Evolutionary conservation across 768 basidiomycete species (phyloP).

Genomic region (Collybiopsis luxurians): DNA sequence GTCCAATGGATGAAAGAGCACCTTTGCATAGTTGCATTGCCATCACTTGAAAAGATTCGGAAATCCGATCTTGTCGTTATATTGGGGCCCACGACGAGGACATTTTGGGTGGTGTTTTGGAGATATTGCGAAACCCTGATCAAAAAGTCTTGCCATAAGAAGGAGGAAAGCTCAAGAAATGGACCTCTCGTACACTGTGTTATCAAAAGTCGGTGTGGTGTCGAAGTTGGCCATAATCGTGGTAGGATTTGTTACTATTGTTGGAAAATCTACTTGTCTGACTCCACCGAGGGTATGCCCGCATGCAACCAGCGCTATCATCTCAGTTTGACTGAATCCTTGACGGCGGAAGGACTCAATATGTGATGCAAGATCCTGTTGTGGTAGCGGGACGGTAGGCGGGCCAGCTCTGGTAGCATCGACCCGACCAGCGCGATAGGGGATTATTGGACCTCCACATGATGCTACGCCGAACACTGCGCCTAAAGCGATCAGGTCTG

Average conservation of each 20-base stretch:
- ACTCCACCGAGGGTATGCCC: constrained; percentile 13
- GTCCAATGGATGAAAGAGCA: background rate
- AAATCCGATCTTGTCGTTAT: constrained; percentile 18
- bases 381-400: constrained; percentile 41
- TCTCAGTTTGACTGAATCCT: constrained; percentile 32
- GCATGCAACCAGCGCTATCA: constrained; percentile 13
- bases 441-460: constrained; percentile 47
- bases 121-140: constrained; percentile 11
- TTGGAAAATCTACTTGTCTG: constrained; percentile 11
- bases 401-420: constrained; percentile 37
- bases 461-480: constrained; percentile 33
- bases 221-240: background rate
- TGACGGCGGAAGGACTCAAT: constrained; percentile 37
- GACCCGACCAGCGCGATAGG: constrained; percentile 38
- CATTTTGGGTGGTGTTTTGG: constrained; percentile 9
- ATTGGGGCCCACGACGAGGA: constrained; percentile 18
- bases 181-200: constrained; percentile 1
- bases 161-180: background rate
- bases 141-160: background rate
- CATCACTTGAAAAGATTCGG: constrained; percentile 20
- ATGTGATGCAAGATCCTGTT: constrained; percentile 36
- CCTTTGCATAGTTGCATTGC: constrained; percentile 20
- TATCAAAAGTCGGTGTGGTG: constrained; percentile 2
- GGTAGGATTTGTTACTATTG: background rate
- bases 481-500: constrained; percentile 43